Conservation (phyloP, 345 rosid species). For the Rhodamnia argentea region DNA sequence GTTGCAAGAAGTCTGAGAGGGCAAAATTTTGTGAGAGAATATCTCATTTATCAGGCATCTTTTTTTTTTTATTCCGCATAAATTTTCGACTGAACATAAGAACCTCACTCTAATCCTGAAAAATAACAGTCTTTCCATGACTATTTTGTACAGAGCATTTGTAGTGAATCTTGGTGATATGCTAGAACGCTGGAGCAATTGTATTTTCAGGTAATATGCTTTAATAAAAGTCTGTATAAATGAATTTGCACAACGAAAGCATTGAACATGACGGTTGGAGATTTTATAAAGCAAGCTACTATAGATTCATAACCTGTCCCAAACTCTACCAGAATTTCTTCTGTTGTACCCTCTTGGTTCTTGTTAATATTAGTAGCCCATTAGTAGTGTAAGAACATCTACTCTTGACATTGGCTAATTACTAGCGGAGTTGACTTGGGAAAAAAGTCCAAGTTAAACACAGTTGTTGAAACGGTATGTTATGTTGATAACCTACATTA, state of each 20-base stretch:
- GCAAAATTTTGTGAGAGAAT: neutral
- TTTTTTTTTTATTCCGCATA: neutral
- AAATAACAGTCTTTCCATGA: neutral
- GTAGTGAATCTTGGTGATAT: constrained; percentile 86
- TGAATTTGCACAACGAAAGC: neutral
- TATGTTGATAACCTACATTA: neutral
- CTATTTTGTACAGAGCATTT: constrained; percentile 43
- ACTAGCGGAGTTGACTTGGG: neutral
- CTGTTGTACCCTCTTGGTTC: neutral
- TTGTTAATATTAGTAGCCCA: neutral
- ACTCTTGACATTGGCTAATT: neutral
- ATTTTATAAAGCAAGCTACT: neutral
- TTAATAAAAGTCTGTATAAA: neutral
- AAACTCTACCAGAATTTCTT: neutral
- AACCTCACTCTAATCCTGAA: neutral
- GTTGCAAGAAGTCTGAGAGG: neutral
- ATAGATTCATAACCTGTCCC: neutral
- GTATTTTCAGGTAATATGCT: constrained; percentile 57
- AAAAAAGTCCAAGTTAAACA: neutral
- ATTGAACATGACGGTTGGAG: neutral
- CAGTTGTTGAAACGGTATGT: neutral
- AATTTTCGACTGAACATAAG: neutral
- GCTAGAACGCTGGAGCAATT: constrained; percentile 96
- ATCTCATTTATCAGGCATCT: neutral
- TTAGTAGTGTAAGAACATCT: neutral